A percentile compares a stretch with the other conserved stretches of the same genome.
These are phyloP conservation scores for Vairimorpha apis DNA, from an alignment of 371 early-diverging fungal species.

Conservation along the genomic window DNA sequence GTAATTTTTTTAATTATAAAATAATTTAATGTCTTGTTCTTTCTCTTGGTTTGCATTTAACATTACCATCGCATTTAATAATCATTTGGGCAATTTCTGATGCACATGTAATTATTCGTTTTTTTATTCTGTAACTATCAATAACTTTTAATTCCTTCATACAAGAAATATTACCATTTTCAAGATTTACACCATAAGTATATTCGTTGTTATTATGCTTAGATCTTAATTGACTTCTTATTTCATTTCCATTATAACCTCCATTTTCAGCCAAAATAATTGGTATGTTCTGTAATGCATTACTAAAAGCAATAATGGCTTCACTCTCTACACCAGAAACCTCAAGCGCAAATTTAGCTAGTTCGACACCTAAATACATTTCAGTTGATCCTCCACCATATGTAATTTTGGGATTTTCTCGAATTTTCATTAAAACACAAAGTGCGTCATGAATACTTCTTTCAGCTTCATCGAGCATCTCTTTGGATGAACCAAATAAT, in stretches of 20 bases:
- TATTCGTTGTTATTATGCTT: slow-evolving; percentile 76
- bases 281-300: slow-evolving; percentile 87
- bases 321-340: slow-evolving; percentile 88
- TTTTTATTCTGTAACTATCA: slow-evolving; percentile 93
- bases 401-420: slow-evolving; percentile 78
- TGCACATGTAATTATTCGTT: slow-evolving; percentile 85
- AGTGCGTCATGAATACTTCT: slow-evolving; percentile 95
- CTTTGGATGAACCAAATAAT: slow-evolving; percentile 86
- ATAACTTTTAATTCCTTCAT: slow-evolving; percentile 80
- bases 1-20: no score
- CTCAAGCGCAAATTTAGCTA: slow-evolving; percentile 78
- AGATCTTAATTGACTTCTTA: slow-evolving; percentile 79
- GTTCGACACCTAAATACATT: slow-evolving; percentile 87
- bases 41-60: slow-evolving; percentile 80
- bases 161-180: slow-evolving; percentile 69
- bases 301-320: slow-evolving; percentile 86
- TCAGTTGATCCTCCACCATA: slow-evolving; percentile 81
- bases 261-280: slow-evolving; percentile 95
- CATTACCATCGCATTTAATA: slow-evolving; percentile 92
- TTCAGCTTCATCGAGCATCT: slow-evolving; percentile 96
- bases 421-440: slow-evolving; percentile 84
- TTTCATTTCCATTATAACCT: slow-evolving; percentile 85
- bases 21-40: slow-evolving; percentile 58
- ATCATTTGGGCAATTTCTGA: slow-evolving; percentile 97
- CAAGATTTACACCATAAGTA: slow-evolving; percentile 70